Evolutionary conservation across 805 yeast species (phyloP).

Genomic region (Hanseniaspora nectarophila): DNA sequence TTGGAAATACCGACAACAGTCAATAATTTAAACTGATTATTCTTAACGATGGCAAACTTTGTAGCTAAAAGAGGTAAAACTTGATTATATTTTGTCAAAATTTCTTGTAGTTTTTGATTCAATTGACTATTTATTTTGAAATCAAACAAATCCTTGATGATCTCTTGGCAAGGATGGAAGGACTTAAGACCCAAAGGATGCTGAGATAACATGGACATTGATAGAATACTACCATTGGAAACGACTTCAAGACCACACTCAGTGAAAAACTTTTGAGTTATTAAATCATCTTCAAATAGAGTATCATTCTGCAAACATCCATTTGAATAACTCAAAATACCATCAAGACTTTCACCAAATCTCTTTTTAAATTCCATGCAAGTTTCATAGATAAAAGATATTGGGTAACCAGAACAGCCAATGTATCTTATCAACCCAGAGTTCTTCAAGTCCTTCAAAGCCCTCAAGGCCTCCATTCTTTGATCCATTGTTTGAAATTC

Average conservation of each 20-base stretch:
- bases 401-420: slow-evolving; percentile 83
- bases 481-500: slow-evolving; percentile 57
- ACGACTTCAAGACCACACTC: slow-evolving; percentile 35
- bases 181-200: slow-evolving; percentile 41
- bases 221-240: slow-evolving; percentile 73
- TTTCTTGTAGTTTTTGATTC: slow-evolving; percentile 23
- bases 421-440: slow-evolving; percentile 49
- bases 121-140: slow-evolving; percentile 39
- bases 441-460: slow-evolving; percentile 44
- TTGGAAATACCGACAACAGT: slow-evolving; percentile 71
- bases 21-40: slow-evolving; percentile 43
- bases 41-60: slow-evolving; percentile 54
- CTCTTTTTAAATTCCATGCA: slow-evolving; percentile 26
- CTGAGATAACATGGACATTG: slow-evolving; percentile 74
- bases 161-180: slow-evolving; percentile 69
- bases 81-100: background rate
- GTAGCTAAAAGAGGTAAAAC: slow-evolving; percentile 66
- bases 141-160: slow-evolving; percentile 37
- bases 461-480: slow-evolving; percentile 50
- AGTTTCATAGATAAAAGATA: slow-evolving; percentile 48
- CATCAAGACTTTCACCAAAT: slow-evolving; percentile 40
- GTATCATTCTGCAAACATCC: slow-evolving; percentile 67
- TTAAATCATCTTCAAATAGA: slow-evolving; percentile 33
- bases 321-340: slow-evolving; percentile 66
- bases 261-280: background rate